phyloP scores from a whole-genome alignment of 768 basidiomycete species.

The Atractiella rhizophila region DNA sequence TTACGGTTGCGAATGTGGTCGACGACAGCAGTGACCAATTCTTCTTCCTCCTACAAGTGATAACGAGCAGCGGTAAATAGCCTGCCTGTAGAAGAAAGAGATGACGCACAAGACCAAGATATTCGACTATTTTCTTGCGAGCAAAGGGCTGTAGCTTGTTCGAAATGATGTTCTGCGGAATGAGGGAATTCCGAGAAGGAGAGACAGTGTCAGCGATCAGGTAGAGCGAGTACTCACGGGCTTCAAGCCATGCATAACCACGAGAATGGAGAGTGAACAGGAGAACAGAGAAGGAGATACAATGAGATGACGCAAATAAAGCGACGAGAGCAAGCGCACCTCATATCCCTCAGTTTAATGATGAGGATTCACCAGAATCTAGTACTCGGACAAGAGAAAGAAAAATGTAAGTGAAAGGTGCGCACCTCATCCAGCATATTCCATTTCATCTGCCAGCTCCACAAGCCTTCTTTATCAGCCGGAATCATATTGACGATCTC shows the following conservation, averaged over 20 bases:
- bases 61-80: not conserved
- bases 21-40: conserved; percentile 14
- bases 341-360: not conserved
- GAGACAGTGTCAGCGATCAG: too few relatives aligned
- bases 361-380: not conserved
- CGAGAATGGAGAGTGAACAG: too few relatives aligned
- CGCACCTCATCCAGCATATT: conserved; percentile 13
- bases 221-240: too few relatives aligned
- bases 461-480: conserved; percentile 10
- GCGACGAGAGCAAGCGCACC: not conserved
- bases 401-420: not conserved
- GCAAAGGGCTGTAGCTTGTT: conserved; percentile 12
- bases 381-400: not conserved
- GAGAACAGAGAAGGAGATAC: too few relatives aligned
- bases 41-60: conserved; percentile 10
- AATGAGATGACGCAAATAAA: not conserved
- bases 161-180: conserved; percentile 11
- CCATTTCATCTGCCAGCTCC: conserved; percentile 14
- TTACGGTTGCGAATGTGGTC: conserved; percentile 15
- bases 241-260: too few relatives aligned
- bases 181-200: too few relatives aligned
- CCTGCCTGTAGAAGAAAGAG: not conserved
- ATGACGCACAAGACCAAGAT: conserved; percentile 12
- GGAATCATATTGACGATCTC: conserved; percentile 13
- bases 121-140: conserved; percentile 14